Conservation (phyloP, 2,329 filamentous ascomycete genomes). For the Orbilia quercus region DNA sequence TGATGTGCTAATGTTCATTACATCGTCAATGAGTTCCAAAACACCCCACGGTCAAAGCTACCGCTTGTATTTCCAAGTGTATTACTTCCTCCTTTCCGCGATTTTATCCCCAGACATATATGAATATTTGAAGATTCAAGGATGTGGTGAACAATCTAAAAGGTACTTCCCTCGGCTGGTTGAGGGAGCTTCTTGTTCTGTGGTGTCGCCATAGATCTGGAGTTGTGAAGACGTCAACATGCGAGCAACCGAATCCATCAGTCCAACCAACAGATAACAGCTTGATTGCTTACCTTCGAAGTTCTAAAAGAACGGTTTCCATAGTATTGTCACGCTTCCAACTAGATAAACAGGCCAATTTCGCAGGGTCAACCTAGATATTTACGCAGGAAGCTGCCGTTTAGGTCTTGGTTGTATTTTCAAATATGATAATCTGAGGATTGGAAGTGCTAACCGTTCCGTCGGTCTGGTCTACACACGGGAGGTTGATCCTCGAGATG, state of each 20-base stretch:
- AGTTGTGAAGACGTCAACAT: conserved; percentile 8
- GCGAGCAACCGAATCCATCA: not conserved
- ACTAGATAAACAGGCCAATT: conserved; percentile 83
- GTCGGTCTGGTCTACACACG: conserved; percentile 83
- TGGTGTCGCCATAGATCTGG: conserved; percentile 89
- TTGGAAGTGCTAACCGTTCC: conserved; percentile 70
- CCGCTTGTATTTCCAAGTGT: conserved; percentile 11
- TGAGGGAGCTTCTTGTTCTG: conserved; percentile 95
- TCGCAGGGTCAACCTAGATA: conserved; percentile 78
- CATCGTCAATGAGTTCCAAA: conserved; percentile 50
- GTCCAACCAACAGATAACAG: not conserved
- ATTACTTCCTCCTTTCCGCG: not conserved
- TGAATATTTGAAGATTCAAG: conserved; percentile 5
- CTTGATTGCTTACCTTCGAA: conserved; percentile 73
- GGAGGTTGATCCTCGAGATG: conserved; percentile 94
- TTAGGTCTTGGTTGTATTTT: not conserved
- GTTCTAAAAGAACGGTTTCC: conserved; percentile 90
- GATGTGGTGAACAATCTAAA: conserved; percentile 44
- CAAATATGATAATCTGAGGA: not conserved
- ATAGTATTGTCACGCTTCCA: conserved; percentile 96
- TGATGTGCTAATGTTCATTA: conserved; percentile 49
- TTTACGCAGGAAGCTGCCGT: not conserved
- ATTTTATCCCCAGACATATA: not conserved
- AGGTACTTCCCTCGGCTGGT: conserved; percentile 84
- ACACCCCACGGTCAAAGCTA: conserved; percentile 21